phyloP scores from a whole-genome alignment of 2,329 filamentous ascomycete species.

The Xylaria hypoxylon region DNA sequence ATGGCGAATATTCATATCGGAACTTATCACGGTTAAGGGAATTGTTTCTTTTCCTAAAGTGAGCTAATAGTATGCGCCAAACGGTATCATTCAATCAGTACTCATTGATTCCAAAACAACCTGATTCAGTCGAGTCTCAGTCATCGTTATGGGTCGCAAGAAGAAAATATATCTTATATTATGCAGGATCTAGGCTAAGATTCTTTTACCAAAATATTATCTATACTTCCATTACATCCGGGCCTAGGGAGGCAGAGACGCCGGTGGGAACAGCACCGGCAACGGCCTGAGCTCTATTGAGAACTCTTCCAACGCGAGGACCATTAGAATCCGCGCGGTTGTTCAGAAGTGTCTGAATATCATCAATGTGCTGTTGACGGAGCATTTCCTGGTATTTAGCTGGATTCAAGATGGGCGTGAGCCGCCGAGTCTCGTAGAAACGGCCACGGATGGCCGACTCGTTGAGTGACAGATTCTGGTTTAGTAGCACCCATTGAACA shows the following conservation, averaged over 20 bases:
- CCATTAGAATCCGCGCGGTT: conserved; percentile 61
- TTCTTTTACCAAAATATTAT: neutral
- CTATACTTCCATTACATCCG: conserved; percentile 31
- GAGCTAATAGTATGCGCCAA: neutral
- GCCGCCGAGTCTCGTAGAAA: conserved; percentile 68
- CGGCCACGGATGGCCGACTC: conserved; percentile 64
- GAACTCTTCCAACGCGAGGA: conserved; percentile 35
- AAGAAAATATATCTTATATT: neutral
- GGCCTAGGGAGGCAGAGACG: conserved; percentile 28
- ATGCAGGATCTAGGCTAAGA: neutral
- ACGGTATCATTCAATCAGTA: neutral
- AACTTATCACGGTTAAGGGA: neutral
- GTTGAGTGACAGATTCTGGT: conserved; percentile 45
- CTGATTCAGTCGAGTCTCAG: neutral
- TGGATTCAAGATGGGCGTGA: conserved; percentile 63
- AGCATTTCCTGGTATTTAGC: conserved; percentile 54
- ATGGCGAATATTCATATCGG: neutral
- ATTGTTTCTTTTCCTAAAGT: neutral
- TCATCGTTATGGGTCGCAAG: neutral
- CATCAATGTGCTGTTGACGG: conserved; percentile 55
- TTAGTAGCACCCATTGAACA: conserved; percentile 51
- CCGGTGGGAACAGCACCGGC: conserved; percentile 36
- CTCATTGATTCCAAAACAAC: neutral
- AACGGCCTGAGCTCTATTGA: conserved; percentile 37
- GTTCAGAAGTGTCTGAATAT: conserved; percentile 64